These are phyloP conservation scores for Gastroboletus turbinatus DNA, from an alignment of 1,284 basidiomycete genomes.

Conservation along the genomic window DNA sequence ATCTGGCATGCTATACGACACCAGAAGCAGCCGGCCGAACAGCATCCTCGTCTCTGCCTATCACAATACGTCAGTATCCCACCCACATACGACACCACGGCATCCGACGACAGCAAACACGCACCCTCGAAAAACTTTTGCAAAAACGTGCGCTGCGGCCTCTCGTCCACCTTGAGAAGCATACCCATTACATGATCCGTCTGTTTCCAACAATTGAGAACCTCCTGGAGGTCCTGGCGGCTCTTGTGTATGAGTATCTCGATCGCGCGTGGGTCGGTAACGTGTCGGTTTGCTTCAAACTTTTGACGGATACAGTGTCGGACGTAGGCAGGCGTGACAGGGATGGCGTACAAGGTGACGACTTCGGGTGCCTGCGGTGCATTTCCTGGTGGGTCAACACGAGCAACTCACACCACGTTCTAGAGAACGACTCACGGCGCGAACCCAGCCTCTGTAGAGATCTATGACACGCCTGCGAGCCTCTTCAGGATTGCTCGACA, in stretches of 20 bases:
- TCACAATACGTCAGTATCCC: slow-evolving; percentile 3
- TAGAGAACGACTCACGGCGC: slow-evolving; percentile 58
- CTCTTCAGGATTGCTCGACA: slow-evolving; percentile 62
- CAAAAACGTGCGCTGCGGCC: slow-evolving; percentile 69
- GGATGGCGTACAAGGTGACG: slow-evolving; percentile 81
- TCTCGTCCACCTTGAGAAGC: slow-evolving; percentile 49
- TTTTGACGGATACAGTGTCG: slow-evolving; percentile 83
- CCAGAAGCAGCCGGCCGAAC: slow-evolving; percentile 53
- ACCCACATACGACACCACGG: neutral
- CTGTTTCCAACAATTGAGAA: slow-evolving; percentile 93
- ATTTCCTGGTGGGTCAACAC: slow-evolving; percentile 7
- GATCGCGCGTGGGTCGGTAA: slow-evolving; percentile 82
- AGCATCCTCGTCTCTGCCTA: slow-evolving; percentile 57
- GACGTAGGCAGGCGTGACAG: slow-evolving; percentile 78
- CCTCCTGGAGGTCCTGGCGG: slow-evolving; percentile 91
- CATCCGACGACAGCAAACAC: slow-evolving; percentile 27
- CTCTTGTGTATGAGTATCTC: slow-evolving; percentile 89
- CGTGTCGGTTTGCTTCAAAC: slow-evolving; percentile 85
- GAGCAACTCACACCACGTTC: neutral
- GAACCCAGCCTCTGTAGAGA: slow-evolving; percentile 92
- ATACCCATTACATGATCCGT: slow-evolving; percentile 72
- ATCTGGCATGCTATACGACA: slow-evolving; percentile 26
- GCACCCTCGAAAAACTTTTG: slow-evolving; percentile 84
- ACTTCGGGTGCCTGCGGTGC: slow-evolving; percentile 83
- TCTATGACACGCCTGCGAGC: slow-evolving; percentile 72